phyloP scores from a whole-genome alignment of 1,284 basidiomycete genomes.

The Ganoderma lingzhi region DNA sequence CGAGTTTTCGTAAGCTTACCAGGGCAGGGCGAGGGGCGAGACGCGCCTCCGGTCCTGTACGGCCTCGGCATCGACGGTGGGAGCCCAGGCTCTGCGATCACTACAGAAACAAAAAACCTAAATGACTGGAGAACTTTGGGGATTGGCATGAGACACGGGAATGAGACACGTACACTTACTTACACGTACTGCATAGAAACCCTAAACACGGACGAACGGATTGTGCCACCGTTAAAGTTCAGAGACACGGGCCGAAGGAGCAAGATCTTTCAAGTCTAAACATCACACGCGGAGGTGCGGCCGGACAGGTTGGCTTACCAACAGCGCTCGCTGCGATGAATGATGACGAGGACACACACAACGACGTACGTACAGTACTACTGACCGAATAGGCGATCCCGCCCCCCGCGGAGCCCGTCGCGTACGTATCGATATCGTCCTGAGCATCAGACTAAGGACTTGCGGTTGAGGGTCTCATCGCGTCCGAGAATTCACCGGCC shows the following conservation, averaged over 20 bases:
- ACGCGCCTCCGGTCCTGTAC: conserved; percentile 15
- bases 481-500: not conserved
- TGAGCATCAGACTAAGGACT: not conserved
- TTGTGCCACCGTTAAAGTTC: not conserved
- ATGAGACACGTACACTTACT: not conserved
- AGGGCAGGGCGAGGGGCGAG: conserved; percentile 9
- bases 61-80: conserved; percentile 9
- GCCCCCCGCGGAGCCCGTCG: not conserved
- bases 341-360: conserved; percentile 8
- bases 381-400: not conserved
- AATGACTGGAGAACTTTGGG: not conserved
- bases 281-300: not conserved
- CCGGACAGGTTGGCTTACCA: not conserved
- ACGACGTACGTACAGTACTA: not conserved
- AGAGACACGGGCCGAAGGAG: not conserved
- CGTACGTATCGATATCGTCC: not conserved
- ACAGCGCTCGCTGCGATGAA: conserved; percentile 25
- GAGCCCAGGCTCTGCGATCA: conserved; percentile 14
- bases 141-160: not conserved
- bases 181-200: not conserved
- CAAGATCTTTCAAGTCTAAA: not conserved
- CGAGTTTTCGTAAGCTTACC: not conserved
- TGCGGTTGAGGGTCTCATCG: not conserved
- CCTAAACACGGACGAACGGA: not conserved
- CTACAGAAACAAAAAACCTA: not conserved